phyloP scores from a whole-genome alignment of 1,284 basidiomycete genomes.

The Cryptococcus amylolentus region DNA sequence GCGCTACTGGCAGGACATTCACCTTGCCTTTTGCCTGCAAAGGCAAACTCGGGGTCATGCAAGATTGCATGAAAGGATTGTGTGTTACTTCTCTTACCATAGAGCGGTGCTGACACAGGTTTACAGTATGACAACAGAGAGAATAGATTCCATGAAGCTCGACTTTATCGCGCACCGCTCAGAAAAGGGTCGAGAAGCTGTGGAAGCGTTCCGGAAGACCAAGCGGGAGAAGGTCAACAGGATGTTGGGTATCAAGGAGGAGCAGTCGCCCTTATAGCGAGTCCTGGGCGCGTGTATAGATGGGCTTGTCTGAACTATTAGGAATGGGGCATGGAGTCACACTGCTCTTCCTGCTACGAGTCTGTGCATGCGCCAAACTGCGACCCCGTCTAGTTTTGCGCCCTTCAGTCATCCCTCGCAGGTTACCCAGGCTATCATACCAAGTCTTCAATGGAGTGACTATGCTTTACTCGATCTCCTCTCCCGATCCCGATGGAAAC shows the following conservation, averaged over 20 bases:
- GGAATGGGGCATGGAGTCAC: too few species aligned
- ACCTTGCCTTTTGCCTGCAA: constrained; percentile 80
- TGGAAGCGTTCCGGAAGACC: constrained; percentile 30
- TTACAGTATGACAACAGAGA: constrained; percentile 36
- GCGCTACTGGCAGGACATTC: constrained; percentile 73
- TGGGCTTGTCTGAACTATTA: too few species aligned
- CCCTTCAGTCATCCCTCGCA: too few species aligned
- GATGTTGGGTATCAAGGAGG: constrained; percentile 32
- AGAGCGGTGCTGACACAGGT: not conserved
- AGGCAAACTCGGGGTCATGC: constrained; percentile 64
- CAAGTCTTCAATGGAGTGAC: too few species aligned
- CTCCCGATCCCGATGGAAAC: too few species aligned
- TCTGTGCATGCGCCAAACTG: too few species aligned
- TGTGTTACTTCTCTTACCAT: constrained; percentile 49
- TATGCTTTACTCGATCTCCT: too few species aligned
- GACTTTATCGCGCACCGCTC: constrained; percentile 46
- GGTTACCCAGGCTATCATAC: too few species aligned
- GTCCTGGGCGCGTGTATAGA: not conserved
- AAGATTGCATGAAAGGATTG: constrained; percentile 78
- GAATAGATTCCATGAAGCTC: constrained; percentile 42
- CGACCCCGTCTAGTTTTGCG: too few species aligned
- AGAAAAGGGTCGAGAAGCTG: constrained; percentile 33
- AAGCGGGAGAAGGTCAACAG: constrained; percentile 28
- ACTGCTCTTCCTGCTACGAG: too few species aligned
- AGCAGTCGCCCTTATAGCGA: not conserved